Conservation (phyloP, 169 alveolate species). For the Plasmodium chabaudi region DNA sequence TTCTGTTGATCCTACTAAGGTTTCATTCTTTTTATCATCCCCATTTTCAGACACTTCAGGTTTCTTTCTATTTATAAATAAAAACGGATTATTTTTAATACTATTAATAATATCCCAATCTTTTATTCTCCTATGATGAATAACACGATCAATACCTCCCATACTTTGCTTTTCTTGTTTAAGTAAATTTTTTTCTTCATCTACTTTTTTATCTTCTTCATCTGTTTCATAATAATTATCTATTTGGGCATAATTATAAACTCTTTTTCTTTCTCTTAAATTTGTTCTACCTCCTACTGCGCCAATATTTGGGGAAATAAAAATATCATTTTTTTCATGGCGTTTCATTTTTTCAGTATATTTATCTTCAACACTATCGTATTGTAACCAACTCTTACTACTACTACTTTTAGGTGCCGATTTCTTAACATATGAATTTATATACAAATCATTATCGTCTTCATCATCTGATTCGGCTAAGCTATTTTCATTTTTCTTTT, state of each 20-base stretch:
- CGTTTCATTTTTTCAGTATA: constrained; percentile 37
- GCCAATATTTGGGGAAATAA: constrained; percentile 65
- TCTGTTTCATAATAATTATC: constrained; percentile 67
- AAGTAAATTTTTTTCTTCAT: constrained; percentile 69
- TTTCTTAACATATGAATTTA: constrained; percentile 62
- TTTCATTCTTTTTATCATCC: not conserved
- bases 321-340: constrained; percentile 55
- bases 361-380: constrained; percentile 47
- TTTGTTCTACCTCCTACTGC: constrained; percentile 58
- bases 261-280: constrained; percentile 62
- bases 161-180: constrained; percentile 76
- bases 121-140: constrained; percentile 79
- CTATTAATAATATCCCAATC: constrained; percentile 54
- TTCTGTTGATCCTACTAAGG: not conserved
- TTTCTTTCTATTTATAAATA: constrained; percentile 44
- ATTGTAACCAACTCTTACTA: constrained; percentile 3
- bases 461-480: constrained; percentile 25
- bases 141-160: constrained; percentile 87
- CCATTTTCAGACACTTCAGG: not conserved
- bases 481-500: constrained; percentile 20
- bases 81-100: constrained; percentile 50
- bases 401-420: constrained; percentile 11
- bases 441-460: constrained; percentile 59
- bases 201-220: constrained; percentile 74
- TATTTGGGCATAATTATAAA: constrained; percentile 59